Evolutionary conservation across 139 green algal genomes (phyloP).

Genomic region (Yamagishiella unicocca): DNA sequence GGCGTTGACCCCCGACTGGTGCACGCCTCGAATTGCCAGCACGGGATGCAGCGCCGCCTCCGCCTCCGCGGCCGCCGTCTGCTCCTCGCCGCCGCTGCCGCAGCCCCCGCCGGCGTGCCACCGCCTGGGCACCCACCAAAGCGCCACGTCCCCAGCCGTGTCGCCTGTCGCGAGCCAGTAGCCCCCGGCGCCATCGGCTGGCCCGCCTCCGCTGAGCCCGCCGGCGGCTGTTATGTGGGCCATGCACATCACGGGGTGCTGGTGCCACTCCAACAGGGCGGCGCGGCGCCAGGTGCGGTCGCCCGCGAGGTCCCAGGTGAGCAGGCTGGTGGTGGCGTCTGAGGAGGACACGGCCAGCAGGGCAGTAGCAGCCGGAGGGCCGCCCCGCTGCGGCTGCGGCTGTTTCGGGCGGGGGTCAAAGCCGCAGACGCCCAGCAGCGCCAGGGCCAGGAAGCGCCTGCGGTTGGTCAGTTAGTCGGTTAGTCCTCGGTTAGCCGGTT

Average conservation of each 20-base stretch:
- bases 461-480: no score
- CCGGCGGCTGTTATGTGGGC: neutral
- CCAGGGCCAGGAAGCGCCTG: conserved; percentile 34
- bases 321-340: conserved; percentile 11
- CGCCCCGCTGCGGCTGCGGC: neutral
- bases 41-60: neutral
- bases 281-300: neutral
- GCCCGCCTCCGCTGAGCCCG: neutral
- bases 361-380: neutral
- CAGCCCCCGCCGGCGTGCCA: neutral
- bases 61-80: neutral
- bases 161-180: conserved; percentile 35
- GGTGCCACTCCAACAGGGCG: neutral
- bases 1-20: conserved; percentile 41
- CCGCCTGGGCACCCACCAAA: conserved; percentile 2
- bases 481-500: no score
- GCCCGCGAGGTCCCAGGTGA: neutral
- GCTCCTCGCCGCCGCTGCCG: neutral
- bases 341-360: conserved; percentile 31
- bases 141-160: conserved; percentile 27
- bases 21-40: conserved; percentile 14
- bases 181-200: neutral
- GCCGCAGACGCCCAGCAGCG: conserved; percentile 11
- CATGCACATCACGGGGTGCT: conserved; percentile 20
- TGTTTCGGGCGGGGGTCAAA: neutral